Conservation (phyloP, 768 basidiomycete species). For the Phlebiopsis flavidoalba region DNA sequence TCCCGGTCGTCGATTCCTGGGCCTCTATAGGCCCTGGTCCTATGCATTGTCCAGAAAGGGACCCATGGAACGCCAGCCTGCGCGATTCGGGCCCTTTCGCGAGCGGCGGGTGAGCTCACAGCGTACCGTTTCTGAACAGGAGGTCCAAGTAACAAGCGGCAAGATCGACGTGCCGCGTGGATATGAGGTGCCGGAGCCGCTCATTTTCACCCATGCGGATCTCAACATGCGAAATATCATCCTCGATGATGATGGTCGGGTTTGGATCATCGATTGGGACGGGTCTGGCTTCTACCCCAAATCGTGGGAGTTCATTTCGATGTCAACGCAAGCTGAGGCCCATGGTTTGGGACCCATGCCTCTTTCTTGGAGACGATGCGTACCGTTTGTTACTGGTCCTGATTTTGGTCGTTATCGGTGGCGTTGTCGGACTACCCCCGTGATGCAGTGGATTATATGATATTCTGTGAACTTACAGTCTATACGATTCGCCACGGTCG, state of each 20-base stretch:
- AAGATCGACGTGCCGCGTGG: background rate
- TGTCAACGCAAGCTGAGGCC: no score
- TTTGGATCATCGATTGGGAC: no score
- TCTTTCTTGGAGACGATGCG: no score
- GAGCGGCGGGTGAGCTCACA: background rate
- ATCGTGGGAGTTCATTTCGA: no score
- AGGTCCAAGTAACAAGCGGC: background rate
- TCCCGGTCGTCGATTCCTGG: constrained; percentile 1
- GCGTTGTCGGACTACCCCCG: no score
- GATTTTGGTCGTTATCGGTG: no score
- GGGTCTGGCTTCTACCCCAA: no score
- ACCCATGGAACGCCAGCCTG: background rate
- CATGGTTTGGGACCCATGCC: no score
- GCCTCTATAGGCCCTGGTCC: background rate
- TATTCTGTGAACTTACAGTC: no score
- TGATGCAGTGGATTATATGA: no score
- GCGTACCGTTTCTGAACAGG: background rate
- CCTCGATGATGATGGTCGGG: background rate
- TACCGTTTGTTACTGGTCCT: no score
- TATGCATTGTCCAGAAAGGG: background rate
- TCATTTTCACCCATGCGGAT: constrained; percentile 18
- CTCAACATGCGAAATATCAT: constrained; percentile 15
- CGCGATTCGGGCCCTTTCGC: background rate
- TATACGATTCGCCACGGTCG: no score
- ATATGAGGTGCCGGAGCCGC: background rate